Conservation (phyloP, 1,284 basidiomycete genomes). For the Sphagnurus paluster region DNA sequence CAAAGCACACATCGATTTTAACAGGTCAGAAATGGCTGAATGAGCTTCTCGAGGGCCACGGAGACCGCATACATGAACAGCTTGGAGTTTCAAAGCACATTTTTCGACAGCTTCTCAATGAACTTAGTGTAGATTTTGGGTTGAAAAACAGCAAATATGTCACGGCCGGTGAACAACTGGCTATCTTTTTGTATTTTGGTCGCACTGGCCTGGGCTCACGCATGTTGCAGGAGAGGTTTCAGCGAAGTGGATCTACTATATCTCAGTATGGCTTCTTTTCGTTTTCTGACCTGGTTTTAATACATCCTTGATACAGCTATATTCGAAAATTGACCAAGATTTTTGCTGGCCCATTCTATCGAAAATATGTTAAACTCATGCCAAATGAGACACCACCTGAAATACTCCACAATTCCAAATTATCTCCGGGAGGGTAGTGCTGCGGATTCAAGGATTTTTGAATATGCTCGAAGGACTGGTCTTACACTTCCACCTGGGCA, state of each 20-base stretch:
- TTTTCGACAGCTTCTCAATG: too few species aligned
- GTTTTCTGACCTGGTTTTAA: conserved; percentile 18
- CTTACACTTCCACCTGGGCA: conserved; percentile 22
- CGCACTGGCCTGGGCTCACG: conserved; percentile 15
- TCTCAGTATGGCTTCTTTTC: conserved; percentile 6
- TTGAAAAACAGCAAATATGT: too few species aligned
- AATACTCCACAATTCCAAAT: too few species aligned
- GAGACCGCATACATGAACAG: too few species aligned
- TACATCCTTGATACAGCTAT: conserved; percentile 26
- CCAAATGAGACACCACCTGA: too few species aligned
- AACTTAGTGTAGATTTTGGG: too few species aligned
- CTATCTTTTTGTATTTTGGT: conserved; percentile 13
- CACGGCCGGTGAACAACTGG: conserved; percentile 9
- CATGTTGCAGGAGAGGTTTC: conserved; percentile 17
- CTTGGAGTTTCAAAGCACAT: too few species aligned
- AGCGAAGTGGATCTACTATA: conserved; percentile 13
- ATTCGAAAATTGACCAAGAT: conserved; percentile 29
- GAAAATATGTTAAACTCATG: conserved; percentile 33
- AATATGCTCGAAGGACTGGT: conserved; percentile 23
- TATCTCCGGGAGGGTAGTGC: conserved; percentile 39
- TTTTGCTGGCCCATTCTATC: conserved; percentile 25
- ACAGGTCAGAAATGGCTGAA: too few species aligned
- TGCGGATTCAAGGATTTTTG: conserved; percentile 29
- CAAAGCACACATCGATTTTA: too few species aligned
- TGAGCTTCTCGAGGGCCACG: too few species aligned